These are phyloP conservation scores for Aureobasidium uvarum DNA, from an alignment of 2,329 filamentous ascomycete genomes.

Conservation along the genomic window DNA sequence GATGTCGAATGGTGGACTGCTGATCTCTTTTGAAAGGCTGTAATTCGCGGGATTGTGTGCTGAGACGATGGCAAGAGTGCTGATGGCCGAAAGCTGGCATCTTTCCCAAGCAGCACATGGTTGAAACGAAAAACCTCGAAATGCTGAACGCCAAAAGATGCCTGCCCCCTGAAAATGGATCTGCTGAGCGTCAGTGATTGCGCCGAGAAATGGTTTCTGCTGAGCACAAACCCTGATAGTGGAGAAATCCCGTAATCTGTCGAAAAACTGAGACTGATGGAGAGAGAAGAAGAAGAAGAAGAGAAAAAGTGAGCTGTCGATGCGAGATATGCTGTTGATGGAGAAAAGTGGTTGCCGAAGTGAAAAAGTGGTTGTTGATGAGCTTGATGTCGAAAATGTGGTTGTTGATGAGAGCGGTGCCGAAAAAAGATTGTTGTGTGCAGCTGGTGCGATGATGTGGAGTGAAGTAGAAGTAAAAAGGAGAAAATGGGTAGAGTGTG, in stretches of 20 bases:
- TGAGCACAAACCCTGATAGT: constrained; percentile 14
- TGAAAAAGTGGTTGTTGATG: constrained; percentile 3
- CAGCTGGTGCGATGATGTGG: constrained; percentile 1
- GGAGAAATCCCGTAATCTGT: constrained; percentile 12
- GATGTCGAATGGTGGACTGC: background rate
- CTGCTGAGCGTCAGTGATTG: constrained; percentile 5
- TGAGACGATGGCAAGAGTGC: background rate
- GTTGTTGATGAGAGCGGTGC: background rate
- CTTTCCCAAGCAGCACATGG: background rate
- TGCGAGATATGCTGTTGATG: background rate
- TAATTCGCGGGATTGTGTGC: constrained; percentile 13
- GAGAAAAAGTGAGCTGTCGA: background rate
- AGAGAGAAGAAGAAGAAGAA: background rate
- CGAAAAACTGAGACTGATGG: background rate
- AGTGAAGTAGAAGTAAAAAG: background rate
- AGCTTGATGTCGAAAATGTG: background rate
- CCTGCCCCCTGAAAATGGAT: background rate
- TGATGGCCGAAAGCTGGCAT: background rate
- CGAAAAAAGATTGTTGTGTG: background rate
- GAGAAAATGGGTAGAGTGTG: constrained; percentile 1
- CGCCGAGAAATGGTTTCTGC: background rate
- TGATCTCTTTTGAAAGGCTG: constrained; percentile 24
- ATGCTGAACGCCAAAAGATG: constrained; percentile 1
- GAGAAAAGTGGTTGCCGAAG: background rate
- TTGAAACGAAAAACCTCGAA: background rate